These are phyloP conservation scores for Umbelopsis isabellina DNA, from an alignment of 192 early-diverging fungal species.

Conservation along the genomic window DNA sequence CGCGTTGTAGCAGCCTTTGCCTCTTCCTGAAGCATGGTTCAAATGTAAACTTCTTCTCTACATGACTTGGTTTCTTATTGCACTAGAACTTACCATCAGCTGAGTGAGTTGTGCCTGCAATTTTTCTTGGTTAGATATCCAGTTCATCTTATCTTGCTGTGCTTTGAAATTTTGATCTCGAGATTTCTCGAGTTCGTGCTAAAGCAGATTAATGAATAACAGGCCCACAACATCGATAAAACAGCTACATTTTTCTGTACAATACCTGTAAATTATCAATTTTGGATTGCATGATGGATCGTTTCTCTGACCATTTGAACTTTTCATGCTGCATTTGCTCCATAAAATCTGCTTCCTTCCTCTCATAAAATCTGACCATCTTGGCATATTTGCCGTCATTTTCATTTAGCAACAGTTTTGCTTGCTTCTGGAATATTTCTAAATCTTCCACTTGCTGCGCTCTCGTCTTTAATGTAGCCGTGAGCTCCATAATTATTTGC, in stretches of 20 bases:
- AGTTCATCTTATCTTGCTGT: background rate
- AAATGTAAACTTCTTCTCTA: too few species aligned
- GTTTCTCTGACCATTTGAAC: background rate
- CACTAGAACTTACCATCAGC: background rate
- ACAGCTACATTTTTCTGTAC: background rate
- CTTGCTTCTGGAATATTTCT: slow-evolving; percentile 5
- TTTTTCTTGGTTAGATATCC: slow-evolving; percentile 2
- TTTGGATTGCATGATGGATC: slow-evolving; percentile 4
- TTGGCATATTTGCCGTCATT: background rate
- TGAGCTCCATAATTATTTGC: slow-evolving; percentile 9
- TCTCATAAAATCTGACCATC: slow-evolving; percentile 6
- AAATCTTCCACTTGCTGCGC: slow-evolving; percentile 6
- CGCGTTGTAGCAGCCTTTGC: too few species aligned
- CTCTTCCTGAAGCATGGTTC: too few species aligned
- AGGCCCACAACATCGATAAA: background rate
- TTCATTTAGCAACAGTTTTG: background rate
- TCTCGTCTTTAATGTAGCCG: background rate
- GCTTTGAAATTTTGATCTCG: background rate
- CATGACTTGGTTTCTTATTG: background rate
- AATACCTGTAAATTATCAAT: slow-evolving; percentile 7
- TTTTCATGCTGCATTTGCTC: background rate
- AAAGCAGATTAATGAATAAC: background rate
- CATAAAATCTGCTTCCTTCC: background rate
- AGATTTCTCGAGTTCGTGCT: background rate
- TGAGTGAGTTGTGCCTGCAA: background rate